Evolutionary conservation across 805 yeast genomes (phyloP), one percentile per base, ranked within the genome.

Genomic region (Barnettozyma botsteinii): DNA sequence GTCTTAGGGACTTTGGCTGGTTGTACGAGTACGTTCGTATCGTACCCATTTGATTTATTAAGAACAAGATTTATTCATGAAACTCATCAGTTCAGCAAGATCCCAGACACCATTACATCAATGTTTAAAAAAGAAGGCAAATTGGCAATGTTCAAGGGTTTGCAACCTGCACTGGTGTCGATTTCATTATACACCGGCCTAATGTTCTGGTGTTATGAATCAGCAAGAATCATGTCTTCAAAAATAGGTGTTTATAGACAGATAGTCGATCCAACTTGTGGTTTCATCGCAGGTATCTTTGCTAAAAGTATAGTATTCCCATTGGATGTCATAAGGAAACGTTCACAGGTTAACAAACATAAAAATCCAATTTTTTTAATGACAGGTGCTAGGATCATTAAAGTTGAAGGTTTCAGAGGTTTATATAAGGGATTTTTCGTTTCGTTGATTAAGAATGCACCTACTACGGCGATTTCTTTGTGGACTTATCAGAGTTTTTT

Each of bases 41-140:
- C 97, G 2, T 93, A 93, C 56, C 98, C 98, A 1, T 79, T 86
- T 52, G 98, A 93, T 59, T 69, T 87, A n/a, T 61, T 93, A 31
- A 64, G 98, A 38, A 93, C 98, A 0, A 67, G 95, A 38, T 70
- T 88, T 36, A 95, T 87, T 1, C 40, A 42, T 22, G 41, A 40
- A 17, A 22, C 37, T 3, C 32, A 29, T 34, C 39, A 48, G 24
- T 50, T 54, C 27, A 61, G 61, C 46, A 45, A 55, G 7, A 40
- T 59, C 0, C 32, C 60, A 8, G 27, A 43, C 13, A 57, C 70
- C 0, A 40, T 70, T 1, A 23, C 33, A 1, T 51, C 50, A 1
- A 70, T 73, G 3, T 56, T 62, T 53, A 22, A 7, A 3, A 42
- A 53, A 0, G 76, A 72, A 34, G 80, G 81, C 1, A 10, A 62